phyloP scores from a whole-genome alignment of 805 yeast genomes.

The Pichia nakasei region DNA sequence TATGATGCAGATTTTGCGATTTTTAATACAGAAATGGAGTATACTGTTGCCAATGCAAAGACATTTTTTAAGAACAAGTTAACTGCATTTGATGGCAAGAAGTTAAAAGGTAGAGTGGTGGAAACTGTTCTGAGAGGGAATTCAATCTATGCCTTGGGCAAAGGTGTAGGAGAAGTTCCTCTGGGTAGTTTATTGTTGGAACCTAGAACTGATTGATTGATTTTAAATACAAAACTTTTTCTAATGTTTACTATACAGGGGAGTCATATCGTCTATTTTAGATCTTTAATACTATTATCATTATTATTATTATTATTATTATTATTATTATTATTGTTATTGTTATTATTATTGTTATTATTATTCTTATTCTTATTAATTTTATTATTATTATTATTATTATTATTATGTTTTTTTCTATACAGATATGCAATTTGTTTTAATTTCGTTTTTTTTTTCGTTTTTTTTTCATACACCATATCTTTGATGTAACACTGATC shows the following conservation, averaged over 20 bases:
- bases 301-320: not conserved
- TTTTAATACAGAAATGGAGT: constrained; percentile 56
- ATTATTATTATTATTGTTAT: not conserved
- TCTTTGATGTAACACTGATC: not conserved
- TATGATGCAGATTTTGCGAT: constrained; percentile 83
- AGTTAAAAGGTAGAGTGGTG: constrained; percentile 61
- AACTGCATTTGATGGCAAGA: constrained; percentile 75
- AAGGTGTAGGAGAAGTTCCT: constrained; percentile 49
- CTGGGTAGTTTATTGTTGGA: constrained; percentile 54
- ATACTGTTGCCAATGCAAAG: constrained; percentile 42
- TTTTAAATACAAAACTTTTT: too few relatives aligned
- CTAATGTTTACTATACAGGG: too few relatives aligned
- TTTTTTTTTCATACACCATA: constrained; percentile 18
- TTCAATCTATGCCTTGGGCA: constrained; percentile 47
- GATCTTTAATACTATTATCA: not conserved
- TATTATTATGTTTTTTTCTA: not conserved
- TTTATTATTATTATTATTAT: constrained; percentile 1
- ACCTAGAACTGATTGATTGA: constrained; percentile 32
- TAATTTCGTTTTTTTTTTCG: not conserved
- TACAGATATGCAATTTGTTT: not conserved
- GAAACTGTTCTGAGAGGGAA: constrained; percentile 77
- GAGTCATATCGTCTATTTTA: not conserved
- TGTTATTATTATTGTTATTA: constrained; percentile 6
- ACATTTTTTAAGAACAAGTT: constrained; percentile 77
- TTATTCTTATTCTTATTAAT: not conserved